Base-by-base conservation (phyloP, 441 rosid species). In the Heliophila coronopifolia region DNA sequence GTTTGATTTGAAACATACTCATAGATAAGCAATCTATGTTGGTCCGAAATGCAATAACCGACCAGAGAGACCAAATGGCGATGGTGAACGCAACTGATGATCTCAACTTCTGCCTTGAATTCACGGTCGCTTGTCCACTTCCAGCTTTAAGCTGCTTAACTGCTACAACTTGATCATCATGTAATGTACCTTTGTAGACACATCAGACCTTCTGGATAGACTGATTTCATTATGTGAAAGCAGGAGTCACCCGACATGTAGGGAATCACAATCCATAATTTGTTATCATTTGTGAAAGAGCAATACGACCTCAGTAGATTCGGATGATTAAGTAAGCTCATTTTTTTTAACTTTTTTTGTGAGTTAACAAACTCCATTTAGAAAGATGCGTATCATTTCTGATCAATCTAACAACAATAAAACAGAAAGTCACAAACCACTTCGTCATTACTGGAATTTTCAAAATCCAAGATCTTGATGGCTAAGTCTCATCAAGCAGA, bases 31-130 rank as follows among this genome's bases (percentile, higher is more conserved):
- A 87, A 63, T 67, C 93, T 81, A 44, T 31, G 69, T 61, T 41
- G 71, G 23, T 85, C 81, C 6, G 80, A 77, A 35, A 85, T 78
- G 73, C 95, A 92, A 73, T 87, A 92, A 13, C 99, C 96, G 23
- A 92, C 86, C 27, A 92, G 69, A 39, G 99, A 83, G 61, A 92
- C 95, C 76, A 92, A 70, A 73, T 87, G 78, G 20, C 95, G 81
- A 53, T 92, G 98, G 65, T 92, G 98, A 12, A 92, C 73, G 16
- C 89, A 86, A 62, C 92, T 83, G 46, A 92, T 87, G 65, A 81
- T 92, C 52, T 79, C 96, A 66, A 87, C 89, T 71, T 92, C 96
- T 31, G 92, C 94, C 70, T 73, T 78, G 65, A 92, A 92, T 69
- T 92, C 99, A 43, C 88, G 70, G 45, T 85, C 96, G 10, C 98